Percentiles rank a stretch among this genome's conserved stretches.
Evolutionary conservation across 305 asterid genomes (phyloP).

Genomic region (Fraxinus albicans): DNA sequence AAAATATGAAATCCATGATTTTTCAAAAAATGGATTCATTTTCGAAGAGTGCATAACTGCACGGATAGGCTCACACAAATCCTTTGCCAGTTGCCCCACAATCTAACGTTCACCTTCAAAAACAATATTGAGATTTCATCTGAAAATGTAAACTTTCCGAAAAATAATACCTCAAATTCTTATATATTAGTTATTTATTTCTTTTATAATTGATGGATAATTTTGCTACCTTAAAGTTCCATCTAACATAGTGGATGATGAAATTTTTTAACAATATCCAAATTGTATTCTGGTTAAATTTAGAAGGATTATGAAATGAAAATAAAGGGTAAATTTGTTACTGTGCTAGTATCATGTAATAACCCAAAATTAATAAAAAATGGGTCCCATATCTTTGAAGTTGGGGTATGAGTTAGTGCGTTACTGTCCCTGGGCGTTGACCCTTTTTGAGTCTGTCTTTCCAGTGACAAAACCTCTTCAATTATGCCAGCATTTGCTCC

Average conservation of each 20-base stretch:
- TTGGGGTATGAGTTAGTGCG: neutral
- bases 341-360: neutral
- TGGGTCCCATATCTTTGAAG: neutral
- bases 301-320: neutral
- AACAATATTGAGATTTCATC: neutral
- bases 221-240: neutral
- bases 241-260: too few relatives aligned
- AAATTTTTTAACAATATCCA: neutral
- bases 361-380: too few relatives aligned
- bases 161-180: neutral
- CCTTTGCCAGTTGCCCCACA: neutral
- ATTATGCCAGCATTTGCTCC: neutral
- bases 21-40: neutral
- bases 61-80: too few relatives aligned
- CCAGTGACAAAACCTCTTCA: neutral
- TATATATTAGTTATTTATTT: neutral
- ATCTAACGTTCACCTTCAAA: neutral
- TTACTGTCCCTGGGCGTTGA: neutral
- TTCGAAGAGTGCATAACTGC: neutral
- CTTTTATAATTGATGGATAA: neutral
- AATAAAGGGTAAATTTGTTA: neutral
- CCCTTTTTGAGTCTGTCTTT: slow-evolving; percentile 9
- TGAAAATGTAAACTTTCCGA: too few relatives aligned
- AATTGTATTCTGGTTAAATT: neutral
- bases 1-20: neutral